A percentile compares a stretch with the other conserved stretches of the same genome.
Conservation (phyloP, 768 basidiomycete species). For the Lactarius sp. region DNA sequence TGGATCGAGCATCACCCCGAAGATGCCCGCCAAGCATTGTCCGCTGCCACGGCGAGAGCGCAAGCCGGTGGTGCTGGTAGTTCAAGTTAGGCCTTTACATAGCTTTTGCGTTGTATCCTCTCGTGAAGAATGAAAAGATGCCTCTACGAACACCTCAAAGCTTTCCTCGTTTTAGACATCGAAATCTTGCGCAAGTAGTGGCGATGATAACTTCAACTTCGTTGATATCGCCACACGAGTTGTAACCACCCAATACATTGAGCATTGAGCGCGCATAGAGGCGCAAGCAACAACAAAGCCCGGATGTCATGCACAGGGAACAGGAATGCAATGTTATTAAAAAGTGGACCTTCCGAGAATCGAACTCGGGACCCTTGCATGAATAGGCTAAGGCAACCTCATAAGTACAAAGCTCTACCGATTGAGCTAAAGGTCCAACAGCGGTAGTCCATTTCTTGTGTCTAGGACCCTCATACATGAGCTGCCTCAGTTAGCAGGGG, state of each 20-base stretch:
- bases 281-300: too few relatives aligned
- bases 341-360: constrained; percentile 57
- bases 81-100: background rate
- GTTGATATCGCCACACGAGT: too few relatives aligned
- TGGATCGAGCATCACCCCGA: constrained; percentile 19
- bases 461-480: background rate
- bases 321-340: constrained; percentile 22
- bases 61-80: background rate
- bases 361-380: constrained; percentile 63
- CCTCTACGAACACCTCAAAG: too few relatives aligned
- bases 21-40: constrained; percentile 4
- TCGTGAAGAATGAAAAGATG: background rate
- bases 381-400: constrained; percentile 40
- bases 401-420: constrained; percentile 62
- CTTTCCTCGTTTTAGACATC: too few relatives aligned
- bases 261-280: too few relatives aligned
- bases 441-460: background rate
- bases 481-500: too few relatives aligned
- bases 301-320: too few relatives aligned
- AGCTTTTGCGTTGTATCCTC: background rate
- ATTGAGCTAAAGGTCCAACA: constrained; percentile 53
- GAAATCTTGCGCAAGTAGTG: too few relatives aligned
- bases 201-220: too few relatives aligned
- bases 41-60: background rate
- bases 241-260: too few relatives aligned